Conservation (phyloP, 1,284 basidiomycete genomes). For the Ganoderma multipileum region DNA sequence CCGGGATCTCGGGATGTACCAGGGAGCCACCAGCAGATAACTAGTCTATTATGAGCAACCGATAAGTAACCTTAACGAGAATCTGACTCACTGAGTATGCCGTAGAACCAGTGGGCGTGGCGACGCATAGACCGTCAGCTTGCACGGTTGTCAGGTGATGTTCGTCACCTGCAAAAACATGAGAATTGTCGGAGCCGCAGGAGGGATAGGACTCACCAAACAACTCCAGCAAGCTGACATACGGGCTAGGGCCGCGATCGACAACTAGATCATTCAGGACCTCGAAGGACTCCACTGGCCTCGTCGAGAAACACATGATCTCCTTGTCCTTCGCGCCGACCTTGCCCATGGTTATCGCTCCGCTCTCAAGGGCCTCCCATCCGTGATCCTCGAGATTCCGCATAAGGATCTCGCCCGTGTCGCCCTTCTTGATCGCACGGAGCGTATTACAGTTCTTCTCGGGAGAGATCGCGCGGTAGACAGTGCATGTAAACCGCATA, state of each 20-base stretch:
- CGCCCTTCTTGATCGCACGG: conserved; percentile 89
- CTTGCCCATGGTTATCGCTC: conserved; percentile 47
- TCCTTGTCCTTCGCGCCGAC: conserved; percentile 86
- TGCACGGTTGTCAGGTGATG: conserved; percentile 99
- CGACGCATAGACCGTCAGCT: conserved; percentile 95
- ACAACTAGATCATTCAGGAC: conserved; percentile 98
- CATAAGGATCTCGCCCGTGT: conserved; percentile 95
- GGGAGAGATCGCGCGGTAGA: conserved; percentile 87
- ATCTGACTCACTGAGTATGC: conserved; percentile 85
- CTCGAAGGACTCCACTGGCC: conserved; percentile 97
- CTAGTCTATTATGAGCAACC: conserved; percentile 44
- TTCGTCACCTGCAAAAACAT: conserved; percentile 81
- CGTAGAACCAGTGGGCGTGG: conserved; percentile 97
- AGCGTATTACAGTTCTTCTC: conserved; percentile 68
- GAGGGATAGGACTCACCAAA: conserved; percentile 74
- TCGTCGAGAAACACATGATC: conserved; percentile 97
- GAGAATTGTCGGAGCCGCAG: neutral
- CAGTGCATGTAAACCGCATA: conserved; percentile 99
- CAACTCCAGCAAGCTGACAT: conserved; percentile 94
- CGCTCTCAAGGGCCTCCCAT: conserved; percentile 93
- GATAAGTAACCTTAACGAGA: neutral
- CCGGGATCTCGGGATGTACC: conserved; percentile 97
- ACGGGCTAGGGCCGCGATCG: conserved; percentile 97
- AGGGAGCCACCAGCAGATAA: conserved; percentile 97
- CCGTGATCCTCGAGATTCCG: conserved; percentile 86